Percentiles rank a stretch among this genome's conserved stretches.
Conservation (phyloP, 139 green algal species). For the Chlamydomonas sp. region DNA sequence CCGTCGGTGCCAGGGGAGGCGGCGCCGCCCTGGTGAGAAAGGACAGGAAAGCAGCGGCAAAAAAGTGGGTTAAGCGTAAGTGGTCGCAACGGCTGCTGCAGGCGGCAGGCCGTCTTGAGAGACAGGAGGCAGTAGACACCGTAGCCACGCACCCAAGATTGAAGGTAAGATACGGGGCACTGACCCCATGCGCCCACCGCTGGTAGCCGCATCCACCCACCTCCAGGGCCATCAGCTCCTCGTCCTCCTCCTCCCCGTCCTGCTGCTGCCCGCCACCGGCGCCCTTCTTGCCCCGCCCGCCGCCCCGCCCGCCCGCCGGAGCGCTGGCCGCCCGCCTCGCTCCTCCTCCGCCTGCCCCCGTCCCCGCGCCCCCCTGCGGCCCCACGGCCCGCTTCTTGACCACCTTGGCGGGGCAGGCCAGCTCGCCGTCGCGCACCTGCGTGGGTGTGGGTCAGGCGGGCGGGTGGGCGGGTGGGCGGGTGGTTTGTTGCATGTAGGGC, state of each 20-base stretch:
- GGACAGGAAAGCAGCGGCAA: no score
- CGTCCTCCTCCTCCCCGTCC: conserved; percentile 1
- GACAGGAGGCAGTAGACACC: no score
- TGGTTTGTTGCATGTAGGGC: no score
- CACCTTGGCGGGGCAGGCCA: conserved; percentile 68
- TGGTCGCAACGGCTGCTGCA: no score
- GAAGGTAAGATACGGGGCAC: no score
- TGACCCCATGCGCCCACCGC: no score
- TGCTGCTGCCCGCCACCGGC: not conserved
- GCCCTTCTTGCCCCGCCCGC: conserved; percentile 7
- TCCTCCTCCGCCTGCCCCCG: not conserved
- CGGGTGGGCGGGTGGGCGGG: not conserved
- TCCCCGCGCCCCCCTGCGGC: not conserved
- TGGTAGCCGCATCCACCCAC: not conserved
- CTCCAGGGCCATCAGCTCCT: not conserved
- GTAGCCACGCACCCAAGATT: no score
- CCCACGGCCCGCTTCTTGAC: conserved; percentile 64
- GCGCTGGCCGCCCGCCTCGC: no score
- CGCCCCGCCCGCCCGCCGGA: not conserved
- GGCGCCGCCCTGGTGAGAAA: no score
- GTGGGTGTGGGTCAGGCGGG: not conserved
- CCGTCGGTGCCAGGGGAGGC: not conserved
- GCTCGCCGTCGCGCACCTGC: conserved; percentile 66
- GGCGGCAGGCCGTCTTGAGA: no score
- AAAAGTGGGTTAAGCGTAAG: no score